A percentile compares a stretch with the other conserved stretches of the same genome.
phyloP scores from a whole-genome alignment of 2,329 filamentous ascomycete species.

The Annulohypoxylon truncatum region DNA sequence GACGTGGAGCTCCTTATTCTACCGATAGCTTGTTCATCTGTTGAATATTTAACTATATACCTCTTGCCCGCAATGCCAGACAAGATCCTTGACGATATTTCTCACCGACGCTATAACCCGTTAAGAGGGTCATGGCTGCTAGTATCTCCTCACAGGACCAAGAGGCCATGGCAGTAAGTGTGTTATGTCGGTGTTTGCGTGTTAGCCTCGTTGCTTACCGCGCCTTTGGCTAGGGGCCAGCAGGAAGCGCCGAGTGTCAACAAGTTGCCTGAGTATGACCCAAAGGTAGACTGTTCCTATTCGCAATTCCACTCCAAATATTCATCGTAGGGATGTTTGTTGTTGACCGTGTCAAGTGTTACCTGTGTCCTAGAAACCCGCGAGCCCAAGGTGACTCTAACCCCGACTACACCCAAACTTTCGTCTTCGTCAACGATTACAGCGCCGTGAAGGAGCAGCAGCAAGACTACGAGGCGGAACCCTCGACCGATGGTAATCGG shows the following conservation, averaged over 20 bases:
- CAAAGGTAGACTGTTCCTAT: slow-evolving; percentile 61
- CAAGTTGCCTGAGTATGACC: slow-evolving; percentile 83
- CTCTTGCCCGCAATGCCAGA: slow-evolving; percentile 69
- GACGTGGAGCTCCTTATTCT: neutral
- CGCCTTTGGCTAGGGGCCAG: slow-evolving; percentile 68
- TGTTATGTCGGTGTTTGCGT: neutral
- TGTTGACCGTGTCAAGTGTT: slow-evolving; percentile 70
- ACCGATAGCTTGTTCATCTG: neutral
- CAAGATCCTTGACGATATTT: slow-evolving; percentile 91
- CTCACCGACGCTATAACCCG: slow-evolving; percentile 93
- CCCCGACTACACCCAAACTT: slow-evolving; percentile 86
- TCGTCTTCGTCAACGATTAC: slow-evolving; percentile 97
- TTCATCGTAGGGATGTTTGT: neutral
- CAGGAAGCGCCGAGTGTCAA: slow-evolving; percentile 78
- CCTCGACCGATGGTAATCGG: slow-evolving; percentile 53
- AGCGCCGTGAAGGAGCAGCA: slow-evolving; percentile 96
- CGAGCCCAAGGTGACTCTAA: slow-evolving; percentile 89
- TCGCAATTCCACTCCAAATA: too few relatives aligned
- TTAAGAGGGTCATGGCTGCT: slow-evolving; percentile 91
- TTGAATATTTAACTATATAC: neutral
- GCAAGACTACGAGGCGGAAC: slow-evolving; percentile 72
- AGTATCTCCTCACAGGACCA: slow-evolving; percentile 95
- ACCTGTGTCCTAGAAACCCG: slow-evolving; percentile 91
- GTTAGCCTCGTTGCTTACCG: slow-evolving; percentile 9
- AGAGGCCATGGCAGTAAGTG: slow-evolving; percentile 96